Base-by-base conservation (phyloP, 129 eudicot genomes). In the Heracleum sosnowskyi region DNA sequence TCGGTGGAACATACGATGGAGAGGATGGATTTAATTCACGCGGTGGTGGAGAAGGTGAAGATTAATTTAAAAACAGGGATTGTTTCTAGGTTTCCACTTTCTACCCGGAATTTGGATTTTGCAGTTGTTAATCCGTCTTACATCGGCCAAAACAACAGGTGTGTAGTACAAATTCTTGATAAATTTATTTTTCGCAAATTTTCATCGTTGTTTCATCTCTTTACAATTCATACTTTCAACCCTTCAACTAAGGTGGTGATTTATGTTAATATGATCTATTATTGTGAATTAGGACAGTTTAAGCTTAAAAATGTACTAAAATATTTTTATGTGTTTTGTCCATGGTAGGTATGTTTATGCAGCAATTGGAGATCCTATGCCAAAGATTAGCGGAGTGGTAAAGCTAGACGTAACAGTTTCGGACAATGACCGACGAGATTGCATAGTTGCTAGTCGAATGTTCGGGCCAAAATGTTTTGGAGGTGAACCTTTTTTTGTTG, bases 1-100 rank as follows among this genome's bases (percentile, higher is more conserved):
- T 86, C 93, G 28, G 84, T 87, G 34, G 90, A 89, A 70, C 93
- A 89, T 47, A 82, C 90, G 36, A 44, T 89, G 72, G 88, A 86
- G 79, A 41, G 93, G 24, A 33, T 86, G 93, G 90, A 89, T 15
- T 51, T 89, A 68, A 72, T 84, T 7, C 93, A 89, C 73, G 88
- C 88, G 22, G 81, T 82, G 12, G 69, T 89, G 18, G 93, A 89
- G 84, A 84, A 82, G 82, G 79, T 89, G 55, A 84, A 70, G 72
- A 86, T 89, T 40, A 75, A 89, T 79, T 62, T 89, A 33, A 84
- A 73, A 37, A 86, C 76, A 0, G 93, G 93, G 35, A 46, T 66
- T 18, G 90, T 89, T 17, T 79, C 84, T 11, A 77, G 93, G 69
- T 77, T 70, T 42, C 93, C 93, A 2, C 10, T 89, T 1, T 86